These are phyloP conservation scores for Sclerotinia borealis DNA, from an alignment of 2,329 filamentous ascomycete species.

Conservation along the genomic window DNA sequence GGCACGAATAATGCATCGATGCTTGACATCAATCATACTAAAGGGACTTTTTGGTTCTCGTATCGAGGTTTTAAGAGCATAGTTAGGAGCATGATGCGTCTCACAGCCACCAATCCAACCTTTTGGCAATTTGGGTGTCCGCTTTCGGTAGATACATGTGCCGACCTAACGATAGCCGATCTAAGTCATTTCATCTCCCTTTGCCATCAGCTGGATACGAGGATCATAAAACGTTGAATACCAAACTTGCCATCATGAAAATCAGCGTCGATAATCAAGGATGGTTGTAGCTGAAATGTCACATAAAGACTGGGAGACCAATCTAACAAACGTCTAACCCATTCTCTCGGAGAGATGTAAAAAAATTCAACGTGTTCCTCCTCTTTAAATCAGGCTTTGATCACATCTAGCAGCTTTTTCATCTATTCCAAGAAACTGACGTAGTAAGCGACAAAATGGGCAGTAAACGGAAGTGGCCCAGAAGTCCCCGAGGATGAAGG, in stretches of 20 bases:
- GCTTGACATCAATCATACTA: constrained; percentile 1
- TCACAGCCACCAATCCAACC: background rate
- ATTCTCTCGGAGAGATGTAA: background rate
- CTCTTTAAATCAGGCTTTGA: background rate
- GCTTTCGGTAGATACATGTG: background rate
- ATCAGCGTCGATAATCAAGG: background rate
- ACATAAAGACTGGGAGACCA: background rate
- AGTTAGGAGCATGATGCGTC: background rate
- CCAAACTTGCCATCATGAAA: background rate
- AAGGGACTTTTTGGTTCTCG: background rate
- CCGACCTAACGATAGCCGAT: background rate
- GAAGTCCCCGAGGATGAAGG: background rate
- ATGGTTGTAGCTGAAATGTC: background rate
- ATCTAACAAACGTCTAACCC: background rate
- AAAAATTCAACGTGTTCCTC: background rate
- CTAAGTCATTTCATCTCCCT: background rate
- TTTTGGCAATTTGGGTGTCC: background rate
- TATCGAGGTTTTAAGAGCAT: background rate
- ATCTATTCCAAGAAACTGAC: background rate
- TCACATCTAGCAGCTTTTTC: background rate
- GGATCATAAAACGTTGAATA: background rate
- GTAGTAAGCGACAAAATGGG: constrained; percentile 1
- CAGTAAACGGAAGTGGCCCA: constrained; percentile 1
- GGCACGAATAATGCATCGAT: background rate
- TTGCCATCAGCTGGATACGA: background rate